Evolutionary conservation across 129 eudicot genomes (phyloP), one percentile per base, ranked within the genome.

Genomic region (Cynara cardunculus): DNA sequence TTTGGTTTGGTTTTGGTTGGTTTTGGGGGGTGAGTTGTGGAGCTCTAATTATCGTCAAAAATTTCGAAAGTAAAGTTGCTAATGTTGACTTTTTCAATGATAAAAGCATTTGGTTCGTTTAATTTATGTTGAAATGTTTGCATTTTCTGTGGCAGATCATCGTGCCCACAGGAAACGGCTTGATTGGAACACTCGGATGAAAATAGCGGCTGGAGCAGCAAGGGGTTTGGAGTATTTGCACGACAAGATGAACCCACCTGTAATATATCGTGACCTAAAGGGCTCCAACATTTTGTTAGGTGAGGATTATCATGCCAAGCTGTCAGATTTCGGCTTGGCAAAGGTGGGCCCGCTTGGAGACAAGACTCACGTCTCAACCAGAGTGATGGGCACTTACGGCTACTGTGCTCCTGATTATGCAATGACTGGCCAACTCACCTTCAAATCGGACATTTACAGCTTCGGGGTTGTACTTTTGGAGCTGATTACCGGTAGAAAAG

Each of bases 371-470:
- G 97, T 92, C 72, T 95, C 97, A 26, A 95, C 99, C 76, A 79
- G 98, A 74, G 98, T 94, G 83, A 94, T 94, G 98, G 98, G 98
- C 77, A 94, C 98, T 1, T 94, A 94, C 37, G 97, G 98, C 12
- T 94, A 94, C 76, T 94, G 98, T 82, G 98, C 98, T 73, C 98
- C 98, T 25, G 98, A 94, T 46, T 94, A 94, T 81, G 98, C 98
- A 46, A 92, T 94, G 98, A 94, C 97, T 2, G 99, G 99, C 64
- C 97, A 95, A 83, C 93, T 94, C 61, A 94, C 92, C 10, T 94
- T 92, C 78, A 94, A 92, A 72, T 94, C 97, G n/a, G 98, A 94
- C 82, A 92, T 92, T 28, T 94, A 87, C 74, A 94, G 98, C 80
- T 94, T 92, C 25, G 98, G 98, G 11, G 98, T 94, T 75, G 89